Evolutionary conservation across 371 early-diverging fungal genomes (phyloP).

Genomic region (Mortierella sp.): DNA sequence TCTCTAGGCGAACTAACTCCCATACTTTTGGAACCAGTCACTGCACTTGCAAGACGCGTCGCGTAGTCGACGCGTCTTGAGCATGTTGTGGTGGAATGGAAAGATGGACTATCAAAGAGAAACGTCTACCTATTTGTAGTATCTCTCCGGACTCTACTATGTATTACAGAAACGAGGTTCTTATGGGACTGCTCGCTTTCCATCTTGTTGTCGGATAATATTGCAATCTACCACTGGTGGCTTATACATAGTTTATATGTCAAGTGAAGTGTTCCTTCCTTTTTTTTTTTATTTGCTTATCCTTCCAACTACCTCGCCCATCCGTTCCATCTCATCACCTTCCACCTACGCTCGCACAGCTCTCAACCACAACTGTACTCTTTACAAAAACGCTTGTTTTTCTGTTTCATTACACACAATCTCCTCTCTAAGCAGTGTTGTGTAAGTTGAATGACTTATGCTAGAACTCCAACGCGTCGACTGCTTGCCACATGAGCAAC

Average conservation of each 20-base stretch:
- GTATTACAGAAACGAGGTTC: too few relatives aligned
- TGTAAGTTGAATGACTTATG: constrained; percentile 8
- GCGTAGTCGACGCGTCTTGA: constrained; percentile 16
- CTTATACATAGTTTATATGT: background rate
- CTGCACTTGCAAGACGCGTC: background rate
- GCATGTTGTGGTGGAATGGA: background rate
- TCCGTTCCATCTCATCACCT: constrained; percentile 1
- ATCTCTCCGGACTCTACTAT: background rate
- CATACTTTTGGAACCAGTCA: background rate
- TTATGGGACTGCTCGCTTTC: background rate
- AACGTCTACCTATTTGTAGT: background rate
- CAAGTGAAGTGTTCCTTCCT: background rate
- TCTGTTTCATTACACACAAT: background rate
- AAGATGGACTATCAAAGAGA: background rate
- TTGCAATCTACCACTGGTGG: background rate
- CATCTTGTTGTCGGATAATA: background rate
- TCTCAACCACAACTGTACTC: background rate
- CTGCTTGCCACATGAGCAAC: background rate
- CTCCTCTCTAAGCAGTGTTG: background rate
- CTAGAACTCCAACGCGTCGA: constrained; percentile 1
- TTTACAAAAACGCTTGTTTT: background rate
- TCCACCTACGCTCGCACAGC: background rate
- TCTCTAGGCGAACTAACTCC: background rate
- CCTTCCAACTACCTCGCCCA: background rate
- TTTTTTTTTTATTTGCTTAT: background rate